Evolutionary conservation across 495 filamentous ascomycete species (phyloP), one percentile per base, ranked within the genome.

Genomic region (Saxophila tyrrhenica): DNA sequence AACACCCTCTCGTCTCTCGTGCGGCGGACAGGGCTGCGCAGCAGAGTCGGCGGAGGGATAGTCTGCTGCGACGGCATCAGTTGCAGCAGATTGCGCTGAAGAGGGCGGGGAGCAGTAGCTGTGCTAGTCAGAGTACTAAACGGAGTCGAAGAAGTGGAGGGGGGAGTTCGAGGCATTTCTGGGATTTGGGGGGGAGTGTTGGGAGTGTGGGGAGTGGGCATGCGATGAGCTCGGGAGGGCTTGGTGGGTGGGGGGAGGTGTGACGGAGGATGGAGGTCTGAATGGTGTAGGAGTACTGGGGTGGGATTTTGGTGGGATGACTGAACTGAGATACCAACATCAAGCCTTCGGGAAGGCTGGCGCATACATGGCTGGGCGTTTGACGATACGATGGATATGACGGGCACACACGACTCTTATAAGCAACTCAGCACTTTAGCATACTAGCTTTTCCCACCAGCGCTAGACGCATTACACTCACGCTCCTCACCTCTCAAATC

Each of bases 171-270:
- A 56, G 70, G 54, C 81, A 86, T 73, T 95, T 88, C 66, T 94
- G 89, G 89, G 89, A 94, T 66, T 78, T 91, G 48, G 86, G 86
- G 21, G 84, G 79, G 0, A 87, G 82, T 58, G 78, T 87, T 15
- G 85, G 85, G 8, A 88, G 84, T 85, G 67, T 51, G 5, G 52
- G 57, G 13, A 56, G 56, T 35, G 57, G 58, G 44, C 41, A 39
- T 24, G 56, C 51, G 0, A 54, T 54, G 51, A 54, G 56, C 17
- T 55, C 46, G 1, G 53, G 54, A 2, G 53, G 41, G n/a, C 24
- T 48, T 3, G 58, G 54, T 0, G 54, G 49, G 7, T 61, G 58
- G 58, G 58, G 58, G 8, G 58, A 61, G 53, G 58, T 60, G 21
- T 60, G 41, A 56, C 20, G 39, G 38, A n/a, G 29, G 29, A 7